Evolutionary conservation across 2,329 filamentous ascomycete species (phyloP).

Genomic region (Elsinoe perseae): DNA sequence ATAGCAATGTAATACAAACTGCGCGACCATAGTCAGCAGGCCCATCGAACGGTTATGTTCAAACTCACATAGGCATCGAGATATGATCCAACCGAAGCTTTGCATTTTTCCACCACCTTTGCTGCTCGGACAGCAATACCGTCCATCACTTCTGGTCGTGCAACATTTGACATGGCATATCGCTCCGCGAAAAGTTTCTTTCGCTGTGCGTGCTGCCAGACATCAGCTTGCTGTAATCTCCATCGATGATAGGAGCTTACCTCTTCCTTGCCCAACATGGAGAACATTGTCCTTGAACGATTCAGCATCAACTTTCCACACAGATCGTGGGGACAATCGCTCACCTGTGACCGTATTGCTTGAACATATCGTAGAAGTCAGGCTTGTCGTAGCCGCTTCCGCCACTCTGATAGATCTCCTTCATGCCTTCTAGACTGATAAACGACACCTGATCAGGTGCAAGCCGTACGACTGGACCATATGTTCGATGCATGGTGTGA

Average conservation of each 20-base stretch:
- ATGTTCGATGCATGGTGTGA: constrained; percentile 30
- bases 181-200: constrained; percentile 18
- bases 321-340: background rate
- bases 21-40: background rate
- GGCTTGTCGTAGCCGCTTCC: constrained; percentile 24
- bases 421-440: constrained; percentile 24
- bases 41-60: background rate
- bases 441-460: constrained; percentile 27
- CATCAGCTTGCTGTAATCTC: background rate
- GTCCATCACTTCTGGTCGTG: constrained; percentile 14
- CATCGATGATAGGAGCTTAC: background rate
- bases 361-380: constrained; percentile 21
- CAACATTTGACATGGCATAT: constrained; percentile 19
- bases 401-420: constrained; percentile 26
- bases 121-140: constrained; percentile 12
- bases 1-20: constrained; percentile 19
- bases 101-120: constrained; percentile 17
- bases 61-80: constrained; percentile 18
- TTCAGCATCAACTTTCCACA: background rate
- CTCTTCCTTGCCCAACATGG: constrained; percentile 15
- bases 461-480: constrained; percentile 27
- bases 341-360: constrained; percentile 16
- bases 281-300: constrained; percentile 16
- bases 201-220: constrained; percentile 8
- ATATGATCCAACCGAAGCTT: background rate